These are phyloP conservation scores for Phalaenopsis equestris DNA, from an alignment of 106 monocot species.

Conservation along the genomic window DNA sequence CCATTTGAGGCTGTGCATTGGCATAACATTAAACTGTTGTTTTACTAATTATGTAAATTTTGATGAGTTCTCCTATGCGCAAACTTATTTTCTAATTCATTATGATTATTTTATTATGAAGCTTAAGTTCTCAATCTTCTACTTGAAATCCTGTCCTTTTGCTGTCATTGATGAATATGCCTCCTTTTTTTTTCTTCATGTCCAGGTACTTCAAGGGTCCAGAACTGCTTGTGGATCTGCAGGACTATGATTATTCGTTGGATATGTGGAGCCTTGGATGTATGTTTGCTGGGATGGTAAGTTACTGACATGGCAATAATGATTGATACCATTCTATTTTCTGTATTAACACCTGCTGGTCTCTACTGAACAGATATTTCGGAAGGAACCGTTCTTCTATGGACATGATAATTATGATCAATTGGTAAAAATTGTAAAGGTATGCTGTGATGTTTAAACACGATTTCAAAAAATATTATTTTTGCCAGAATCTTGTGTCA, in stretches of 20 bases:
- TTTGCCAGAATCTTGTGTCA: not conserved
- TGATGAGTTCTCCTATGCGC: not conserved
- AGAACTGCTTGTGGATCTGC: constrained; percentile 86
- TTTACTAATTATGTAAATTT: not conserved
- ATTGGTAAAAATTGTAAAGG: constrained; percentile 84
- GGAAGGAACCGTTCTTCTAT: constrained; percentile 83
- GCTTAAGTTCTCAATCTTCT: not conserved
- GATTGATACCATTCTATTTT: not conserved
- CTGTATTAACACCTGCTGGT: constrained; percentile 2
- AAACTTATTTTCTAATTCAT: not conserved
- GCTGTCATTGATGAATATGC: not conserved
- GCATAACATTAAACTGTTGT: too few relatives aligned
- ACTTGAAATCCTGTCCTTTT: not conserved
- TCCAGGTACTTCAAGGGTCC: constrained; percentile 91
- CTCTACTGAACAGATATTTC: constrained; percentile 49
- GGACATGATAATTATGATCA: constrained; percentile 89
- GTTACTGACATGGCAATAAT: not conserved
- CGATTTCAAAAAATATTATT: not conserved
- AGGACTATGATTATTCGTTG: constrained; percentile 95
- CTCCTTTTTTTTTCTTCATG: not conserved
- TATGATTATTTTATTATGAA: not conserved
- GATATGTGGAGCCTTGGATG: constrained; percentile 99
- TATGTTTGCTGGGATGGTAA: constrained; percentile 99
- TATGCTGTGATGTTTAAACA: constrained; percentile 16
- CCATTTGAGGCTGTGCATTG: too few relatives aligned